Base-by-base conservation (phyloP, 768 basidiomycete genomes). In the Atractiella rhizophila region DNA sequence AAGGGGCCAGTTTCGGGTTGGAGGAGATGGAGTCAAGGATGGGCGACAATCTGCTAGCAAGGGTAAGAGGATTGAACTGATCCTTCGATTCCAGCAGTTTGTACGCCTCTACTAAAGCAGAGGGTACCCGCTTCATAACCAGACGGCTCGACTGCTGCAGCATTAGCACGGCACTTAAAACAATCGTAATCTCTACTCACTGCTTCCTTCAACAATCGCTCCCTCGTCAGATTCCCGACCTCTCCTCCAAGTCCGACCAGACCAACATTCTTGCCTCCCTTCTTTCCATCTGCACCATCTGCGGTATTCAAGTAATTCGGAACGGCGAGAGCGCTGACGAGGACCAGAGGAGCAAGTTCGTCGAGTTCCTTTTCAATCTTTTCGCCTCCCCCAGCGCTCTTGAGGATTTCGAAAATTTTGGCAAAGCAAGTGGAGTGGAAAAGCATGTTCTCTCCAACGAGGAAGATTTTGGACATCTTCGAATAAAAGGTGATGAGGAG, bases 391-490 rank as follows among this genome's bases (percentile, higher is more conserved):
- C 48, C 51, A 40, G 50, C 47, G 28, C 48, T 69, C 9, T 69
- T 72, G 35, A 76, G 68, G 39, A 79, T 63, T 46, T 69, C 66
- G 53, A 75, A 73, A n/a, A n/a, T n/a, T 42, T 74, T 67, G 33
- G 76, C 72, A 85, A 85, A 94, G 0, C 88, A 83, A 15, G 88
- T 83, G 36, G 88, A 86, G 56, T 96, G 88, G 62, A 83, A 96
- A 12, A 98, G 65, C 4, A 82, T 75, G 52, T 85, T 88, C 13
- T 82, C 79, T 45, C 77, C 81, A 66, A 85, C 88, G 53, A 86
- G 67, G 66, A 94, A 98, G 48, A 98, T 88, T 56, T 76, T 77
- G 31, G 86, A 80, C 48, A 94, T 71, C 62, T 96, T 94, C 59
- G 94, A 85, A 62, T 96, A 96, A 62, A 94, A 96, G n/a, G n/a